phyloP scores from a whole-genome alignment of 805 yeast genomes.

The Kuraishia capsulata region DNA sequence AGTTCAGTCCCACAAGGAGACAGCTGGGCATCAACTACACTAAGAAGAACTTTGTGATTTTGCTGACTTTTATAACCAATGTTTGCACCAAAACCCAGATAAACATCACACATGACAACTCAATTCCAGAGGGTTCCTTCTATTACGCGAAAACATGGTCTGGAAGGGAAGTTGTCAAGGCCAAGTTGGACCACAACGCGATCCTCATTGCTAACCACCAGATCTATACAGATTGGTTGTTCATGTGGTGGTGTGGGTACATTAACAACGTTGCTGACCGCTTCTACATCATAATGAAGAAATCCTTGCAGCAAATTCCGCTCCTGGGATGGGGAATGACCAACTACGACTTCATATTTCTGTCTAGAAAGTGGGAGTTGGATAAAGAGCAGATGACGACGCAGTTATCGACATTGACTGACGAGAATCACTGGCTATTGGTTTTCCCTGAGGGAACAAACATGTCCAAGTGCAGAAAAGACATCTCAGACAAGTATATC shows the following conservation, averaged over 20 bases:
- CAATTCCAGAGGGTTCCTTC: slow-evolving; percentile 25
- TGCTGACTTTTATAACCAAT: slow-evolving; percentile 42
- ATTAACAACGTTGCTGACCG: slow-evolving; percentile 56
- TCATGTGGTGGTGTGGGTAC: slow-evolving; percentile 78
- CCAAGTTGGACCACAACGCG: slow-evolving; percentile 17
- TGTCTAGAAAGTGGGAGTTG: slow-evolving; percentile 78
- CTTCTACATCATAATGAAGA: slow-evolving; percentile 70
- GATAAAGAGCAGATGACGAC: slow-evolving; percentile 56
- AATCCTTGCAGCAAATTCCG: slow-evolving; percentile 62
- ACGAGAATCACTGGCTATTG: slow-evolving; percentile 48
- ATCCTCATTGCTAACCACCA: slow-evolving; percentile 84
- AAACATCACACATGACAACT: slow-evolving; percentile 37
- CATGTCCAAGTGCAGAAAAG: slow-evolving; percentile 54
- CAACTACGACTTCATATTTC: slow-evolving; percentile 65
- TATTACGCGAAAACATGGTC: slow-evolving; percentile 13
- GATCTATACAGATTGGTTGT: slow-evolving; percentile 90
- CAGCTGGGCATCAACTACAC: slow-evolving; percentile 41
- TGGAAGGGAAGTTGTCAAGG: slow-evolving; percentile 7
- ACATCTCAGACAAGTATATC: slow-evolving; percentile 50
- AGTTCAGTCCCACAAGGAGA: slow-evolving; percentile 20
- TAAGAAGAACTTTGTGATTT: slow-evolving; percentile 46
- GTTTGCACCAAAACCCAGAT: slow-evolving; percentile 44
- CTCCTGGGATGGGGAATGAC: slow-evolving; percentile 81
- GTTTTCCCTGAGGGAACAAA: slow-evolving; percentile 96
- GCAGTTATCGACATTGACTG: slow-evolving; percentile 39